Evolutionary conservation across 345 rosid genomes (phyloP).

Genomic region (Barbarea vulgaris): DNA sequence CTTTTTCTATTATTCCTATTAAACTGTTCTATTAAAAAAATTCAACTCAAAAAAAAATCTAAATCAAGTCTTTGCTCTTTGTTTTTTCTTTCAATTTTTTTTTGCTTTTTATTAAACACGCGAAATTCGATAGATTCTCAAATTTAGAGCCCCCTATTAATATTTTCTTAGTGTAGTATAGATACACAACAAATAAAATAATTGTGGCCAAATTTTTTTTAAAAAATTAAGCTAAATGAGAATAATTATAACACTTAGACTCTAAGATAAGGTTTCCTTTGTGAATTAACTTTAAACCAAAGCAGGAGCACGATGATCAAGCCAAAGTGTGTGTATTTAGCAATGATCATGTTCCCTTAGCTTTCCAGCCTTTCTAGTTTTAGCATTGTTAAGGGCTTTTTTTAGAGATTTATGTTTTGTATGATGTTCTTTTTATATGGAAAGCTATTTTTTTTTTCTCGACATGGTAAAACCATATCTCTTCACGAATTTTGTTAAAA

Average conservation of each 20-base stretch:
- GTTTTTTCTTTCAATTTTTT: not conserved
- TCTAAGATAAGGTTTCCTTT: conserved; percentile 15
- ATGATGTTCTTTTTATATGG: too few relatives aligned
- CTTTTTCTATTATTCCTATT: not conserved
- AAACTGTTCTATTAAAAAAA: not conserved
- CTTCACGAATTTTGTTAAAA: too few relatives aligned
- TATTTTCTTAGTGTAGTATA: too few relatives aligned
- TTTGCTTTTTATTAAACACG: not conserved
- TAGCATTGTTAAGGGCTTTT: not conserved
- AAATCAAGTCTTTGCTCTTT: not conserved
- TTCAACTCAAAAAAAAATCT: not conserved
- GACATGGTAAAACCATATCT: not conserved
- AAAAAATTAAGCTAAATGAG: not conserved
- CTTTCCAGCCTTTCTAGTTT: conserved; percentile 5
- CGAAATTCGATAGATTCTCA: not conserved
- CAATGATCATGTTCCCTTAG: conserved; percentile 18
- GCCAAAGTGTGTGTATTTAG: not conserved
- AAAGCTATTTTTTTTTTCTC: too few relatives aligned
- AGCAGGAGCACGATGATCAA: conserved; percentile 3
- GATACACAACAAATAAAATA: too few relatives aligned
- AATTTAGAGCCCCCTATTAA: not conserved
- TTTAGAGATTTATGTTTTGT: not conserved
- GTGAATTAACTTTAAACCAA: not conserved
- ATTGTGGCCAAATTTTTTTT: too few relatives aligned
- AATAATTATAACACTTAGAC: conserved; percentile 8